A percentile compares a stretch with the other conserved stretches of the same genome.
Evolutionary conservation across 345 rosid species (phyloP).

Genomic region (Lepidium didymum): DNA sequence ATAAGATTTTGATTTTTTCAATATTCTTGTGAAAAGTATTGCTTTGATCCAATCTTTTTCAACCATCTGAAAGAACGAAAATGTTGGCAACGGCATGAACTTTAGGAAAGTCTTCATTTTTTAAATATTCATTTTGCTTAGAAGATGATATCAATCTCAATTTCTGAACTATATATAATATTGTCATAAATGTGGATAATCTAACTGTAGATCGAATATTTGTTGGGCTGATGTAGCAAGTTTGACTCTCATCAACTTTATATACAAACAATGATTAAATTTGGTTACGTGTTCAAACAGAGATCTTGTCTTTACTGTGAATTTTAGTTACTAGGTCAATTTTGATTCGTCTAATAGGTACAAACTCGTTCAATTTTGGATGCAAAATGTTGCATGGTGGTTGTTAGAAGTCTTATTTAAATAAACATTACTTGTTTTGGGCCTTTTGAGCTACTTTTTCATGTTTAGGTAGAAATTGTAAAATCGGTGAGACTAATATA

Average conservation of each 20-base stretch:
- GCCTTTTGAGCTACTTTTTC: too few species aligned
- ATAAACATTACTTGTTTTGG: too few species aligned
- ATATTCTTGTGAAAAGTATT: neutral
- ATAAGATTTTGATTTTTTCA: neutral
- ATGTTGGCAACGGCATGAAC: neutral
- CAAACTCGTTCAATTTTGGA: too few species aligned
- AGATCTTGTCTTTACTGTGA: conserved; percentile 37
- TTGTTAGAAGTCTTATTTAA: too few species aligned
- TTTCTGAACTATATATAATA: neutral
- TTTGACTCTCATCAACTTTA: neutral
- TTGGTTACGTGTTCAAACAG: conserved; percentile 28
- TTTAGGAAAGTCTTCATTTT: neutral
- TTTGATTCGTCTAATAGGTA: too few species aligned
- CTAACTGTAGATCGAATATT: neutral
- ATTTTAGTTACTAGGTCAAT: too few species aligned
- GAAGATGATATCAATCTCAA: neutral
- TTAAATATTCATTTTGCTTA: neutral
- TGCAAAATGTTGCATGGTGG: too few species aligned
- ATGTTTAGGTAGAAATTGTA: too few species aligned
- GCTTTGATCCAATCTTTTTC: neutral
- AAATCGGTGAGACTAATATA: too few species aligned
- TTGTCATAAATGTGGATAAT: neutral
- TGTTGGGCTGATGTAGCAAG: neutral
- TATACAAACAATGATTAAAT: neutral
- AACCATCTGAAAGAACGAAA: neutral